Evolutionary conservation across 2,329 filamentous ascomycete species (phyloP).

Genomic region (Dendrostoma leiphaemia): DNA sequence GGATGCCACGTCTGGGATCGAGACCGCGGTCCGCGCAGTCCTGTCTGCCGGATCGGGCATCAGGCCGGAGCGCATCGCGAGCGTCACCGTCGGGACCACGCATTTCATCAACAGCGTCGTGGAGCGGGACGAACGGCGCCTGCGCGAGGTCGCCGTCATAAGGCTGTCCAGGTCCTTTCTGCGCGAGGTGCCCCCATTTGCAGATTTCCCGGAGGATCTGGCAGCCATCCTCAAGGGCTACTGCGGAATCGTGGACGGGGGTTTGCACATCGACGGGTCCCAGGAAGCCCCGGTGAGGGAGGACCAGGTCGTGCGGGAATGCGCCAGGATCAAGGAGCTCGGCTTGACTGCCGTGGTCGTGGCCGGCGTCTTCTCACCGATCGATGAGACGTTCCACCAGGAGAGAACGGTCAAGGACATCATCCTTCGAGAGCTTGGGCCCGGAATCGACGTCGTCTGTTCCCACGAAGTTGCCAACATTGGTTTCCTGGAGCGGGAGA

Average conservation of each 20-base stretch:
- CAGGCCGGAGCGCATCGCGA: conserved; percentile 37
- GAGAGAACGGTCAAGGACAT: conserved; percentile 47
- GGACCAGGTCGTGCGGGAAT: conserved; percentile 29
- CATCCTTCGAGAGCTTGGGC: conserved; percentile 35
- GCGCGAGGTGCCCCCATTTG: conserved; percentile 47
- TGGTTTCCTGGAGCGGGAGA: conserved; percentile 61
- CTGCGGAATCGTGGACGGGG: conserved; percentile 41
- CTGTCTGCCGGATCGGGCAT: conserved; percentile 26
- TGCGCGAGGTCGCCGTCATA: conserved; percentile 52
- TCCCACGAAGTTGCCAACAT: conserved; percentile 52
- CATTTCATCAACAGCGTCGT: conserved; percentile 60
- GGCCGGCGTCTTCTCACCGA: conserved; percentile 47
- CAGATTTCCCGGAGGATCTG: conserved; percentile 53
- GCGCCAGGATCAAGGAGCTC: conserved; percentile 18
- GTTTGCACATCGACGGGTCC: conserved; percentile 31
- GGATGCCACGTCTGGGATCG: conserved; percentile 46
- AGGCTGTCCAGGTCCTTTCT: conserved; percentile 54
- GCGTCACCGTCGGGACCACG: conserved; percentile 53
- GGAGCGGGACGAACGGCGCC: conserved; percentile 46
- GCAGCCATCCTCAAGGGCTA: conserved; percentile 45
- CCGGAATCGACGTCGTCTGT: conserved; percentile 44
- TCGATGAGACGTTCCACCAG: conserved; percentile 46
- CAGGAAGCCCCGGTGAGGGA: conserved; percentile 40
- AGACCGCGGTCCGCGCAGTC: conserved; percentile 44
- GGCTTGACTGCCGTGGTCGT: conserved; percentile 27